Evolutionary conservation across 768 basidiomycete genomes (phyloP), one percentile per base, ranked within the genome.

Genomic region (Leucocoprinus leucothites): DNA sequence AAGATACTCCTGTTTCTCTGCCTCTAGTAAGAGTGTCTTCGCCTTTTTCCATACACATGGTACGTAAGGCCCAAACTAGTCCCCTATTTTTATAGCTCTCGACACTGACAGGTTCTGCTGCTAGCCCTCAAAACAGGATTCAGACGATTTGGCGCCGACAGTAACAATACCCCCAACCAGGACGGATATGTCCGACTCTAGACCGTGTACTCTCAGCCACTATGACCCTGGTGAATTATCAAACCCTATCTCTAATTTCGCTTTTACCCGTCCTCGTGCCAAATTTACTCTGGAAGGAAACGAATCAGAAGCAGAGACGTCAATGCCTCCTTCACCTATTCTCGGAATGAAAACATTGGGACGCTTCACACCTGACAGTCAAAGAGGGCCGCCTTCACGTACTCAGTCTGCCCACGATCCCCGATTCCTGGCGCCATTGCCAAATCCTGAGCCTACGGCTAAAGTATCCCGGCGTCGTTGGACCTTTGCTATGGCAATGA

Each of bases 401-500:
- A 26, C 46, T 14, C 45, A 40, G 9, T 55, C 57, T 2, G 35
- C 49, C 31, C 34, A 51, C 45, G 44, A 43, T 40, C 34, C 54
- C 45, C 57, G 52, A 9, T 55, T 48, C 28, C 41, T 56, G 42
- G 42, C 50, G 13, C 47, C 57, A 50, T 19, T 49, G 24, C 18
- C 52, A 22, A 52, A 50, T 5, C 16, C 44, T 48, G 57, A 51
- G 2, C 22, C 8, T 8, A 26, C 41, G 28, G 53, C 28, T 14
- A 43, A n/a, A n/a, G n/a, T n/a, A n/a, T n/a, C n/a, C n/a, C 48
- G 43, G 36, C 43, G 60, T 21, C 53, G 57, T 21, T 74, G 71
- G 73, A 77, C 72, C 1, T 70, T 82, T 45, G 77, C 77, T 1
- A 77, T 74, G 63, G 79, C 76, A 14, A 74, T 82, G 57, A 79